A percentile compares a stretch with the other conserved stretches of the same genome.
Evolutionary conservation across 257 asterid genomes (phyloP).

Genomic region (Solanum megistacrolobum): DNA sequence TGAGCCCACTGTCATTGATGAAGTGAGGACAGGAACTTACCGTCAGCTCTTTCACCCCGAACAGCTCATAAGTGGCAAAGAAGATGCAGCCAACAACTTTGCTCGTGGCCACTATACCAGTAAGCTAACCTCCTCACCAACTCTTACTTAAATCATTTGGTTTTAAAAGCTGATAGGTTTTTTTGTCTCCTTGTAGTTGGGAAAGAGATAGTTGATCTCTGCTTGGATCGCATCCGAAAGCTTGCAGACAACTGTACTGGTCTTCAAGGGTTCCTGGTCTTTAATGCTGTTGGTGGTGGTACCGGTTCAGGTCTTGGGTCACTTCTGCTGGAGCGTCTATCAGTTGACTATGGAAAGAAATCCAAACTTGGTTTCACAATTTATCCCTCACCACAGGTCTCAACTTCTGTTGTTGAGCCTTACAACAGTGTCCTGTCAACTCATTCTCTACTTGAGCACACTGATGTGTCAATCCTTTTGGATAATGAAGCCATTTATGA

Average conservation of each 20-base stretch:
- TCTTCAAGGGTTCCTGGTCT: conserved; percentile 12
- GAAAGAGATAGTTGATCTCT: conserved; percentile 16
- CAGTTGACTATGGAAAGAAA: conserved; percentile 16
- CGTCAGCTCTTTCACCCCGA: conserved; percentile 18
- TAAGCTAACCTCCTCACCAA: background rate
- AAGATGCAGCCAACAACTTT: conserved; percentile 17
- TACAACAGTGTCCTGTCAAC: conserved; percentile 19
- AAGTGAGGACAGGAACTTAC: conserved; percentile 16
- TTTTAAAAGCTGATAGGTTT: background rate
- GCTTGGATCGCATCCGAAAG: conserved; percentile 12
- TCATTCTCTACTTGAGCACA: conserved; percentile 17
- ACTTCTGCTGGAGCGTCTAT: conserved; percentile 12
- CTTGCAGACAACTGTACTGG: conserved; percentile 18
- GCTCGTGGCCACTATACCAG: conserved; percentile 20
- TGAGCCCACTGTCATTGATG: conserved; percentile 21
- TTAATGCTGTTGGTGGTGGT: conserved; percentile 15
- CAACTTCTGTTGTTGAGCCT: conserved; percentile 19
- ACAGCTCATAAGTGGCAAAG: conserved; percentile 17
- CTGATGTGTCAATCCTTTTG: conserved; percentile 11
- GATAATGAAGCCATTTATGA: conserved; percentile 16
- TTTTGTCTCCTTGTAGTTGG: conserved; percentile 2
- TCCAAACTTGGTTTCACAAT: conserved; percentile 16
- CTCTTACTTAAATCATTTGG: background rate
- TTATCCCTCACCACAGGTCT: conserved; percentile 17
- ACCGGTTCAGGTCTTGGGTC: conserved; percentile 19